Base-by-base conservation (phyloP, 2,329 filamentous ascomycete genomes). In the Sphaerulina musiva region DNA sequence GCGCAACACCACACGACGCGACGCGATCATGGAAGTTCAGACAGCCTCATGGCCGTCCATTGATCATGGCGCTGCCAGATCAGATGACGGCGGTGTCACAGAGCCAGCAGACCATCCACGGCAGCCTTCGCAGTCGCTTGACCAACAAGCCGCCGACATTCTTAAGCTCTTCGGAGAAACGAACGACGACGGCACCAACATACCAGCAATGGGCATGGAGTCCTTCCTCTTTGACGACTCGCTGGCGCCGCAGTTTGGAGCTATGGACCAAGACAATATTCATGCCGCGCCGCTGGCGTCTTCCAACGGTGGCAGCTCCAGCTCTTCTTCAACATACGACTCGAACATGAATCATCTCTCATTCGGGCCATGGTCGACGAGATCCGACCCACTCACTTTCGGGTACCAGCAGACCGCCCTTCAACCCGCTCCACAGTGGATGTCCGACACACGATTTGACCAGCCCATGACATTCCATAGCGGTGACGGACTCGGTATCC, bases 91-190 rank as follows among this genome's bases (percentile, higher is more conserved):
- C 43, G 56, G 55, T 54, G 51, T 53, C 50, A 60, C 56, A 14
- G 51, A 60, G 53, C 53, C 55, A 48, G 51, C 53, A 47, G 46
- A 46, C 50, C 52, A 51, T 11, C 50, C 49, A 42, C 52, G 58
- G 38, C 58, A 62, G n/a, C 45, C 49, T 23, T 60, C 58, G 17
- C 47, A 53, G 51, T 54, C 59, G 20, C 57, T 52, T 53, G 59
- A 62, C 45, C 54, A 55, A 39, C 55, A 62, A 34, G 59, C 56
- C 50, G 56, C 50, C 46, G 51, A 60, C 45, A 58, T 59, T 34
- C 14, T 60, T 20, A 48, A 43, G 14, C 54, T 52, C 23, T 53
- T 57, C 39, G 51, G 52, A 8, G 50, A 57, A 41, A 49, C 46
- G 39, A 48, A 40, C 12, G 46, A 57, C 9, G 47, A 52, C 32